Percentiles rank a stretch among this genome's conserved stretches.
Evolutionary conservation across 495 filamentous ascomycete genomes (phyloP).

Genomic region (Paragyromitra xinjiangensis): DNA sequence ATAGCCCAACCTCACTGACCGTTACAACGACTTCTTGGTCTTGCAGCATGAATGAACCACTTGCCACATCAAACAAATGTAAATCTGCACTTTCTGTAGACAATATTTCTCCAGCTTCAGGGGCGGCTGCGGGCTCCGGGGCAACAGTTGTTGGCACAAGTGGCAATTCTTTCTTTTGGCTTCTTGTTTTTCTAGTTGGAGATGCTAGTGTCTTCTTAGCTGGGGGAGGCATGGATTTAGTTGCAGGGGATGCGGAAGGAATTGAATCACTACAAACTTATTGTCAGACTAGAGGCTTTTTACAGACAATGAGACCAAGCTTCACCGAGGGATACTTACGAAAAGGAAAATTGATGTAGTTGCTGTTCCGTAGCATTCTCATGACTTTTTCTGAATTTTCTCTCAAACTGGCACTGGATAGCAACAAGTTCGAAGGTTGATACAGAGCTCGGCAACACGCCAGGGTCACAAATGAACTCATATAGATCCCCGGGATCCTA

Average conservation of each 20-base stretch:
- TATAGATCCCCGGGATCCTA: conserved; percentile 87
- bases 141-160: conserved; percentile 62
- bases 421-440: conserved; percentile 84
- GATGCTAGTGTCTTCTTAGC: conserved; percentile 31
- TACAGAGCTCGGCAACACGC: conserved; percentile 73
- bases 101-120: conserved; percentile 76
- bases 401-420: conserved; percentile 94
- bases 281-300: conserved; percentile 8
- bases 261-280: conserved; percentile 49
- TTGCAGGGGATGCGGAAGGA: conserved; percentile 51
- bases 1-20: conserved; percentile 85
- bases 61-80: conserved; percentile 90
- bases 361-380: conserved; percentile 84
- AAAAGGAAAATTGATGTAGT: conserved; percentile 80
- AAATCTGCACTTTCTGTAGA: conserved; percentile 80
- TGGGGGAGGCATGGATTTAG: conserved; percentile 37
- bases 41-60: conserved; percentile 82
- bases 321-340: conserved; percentile 51
- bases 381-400: conserved; percentile 82
- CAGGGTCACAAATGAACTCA: conserved; percentile 91
- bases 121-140: conserved; percentile 70
- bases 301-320: not conserved
- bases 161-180: conserved; percentile 57
- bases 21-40: conserved; percentile 76
- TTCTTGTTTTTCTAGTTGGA: conserved; percentile 40